phyloP scores from a whole-genome alignment of 225 moss, liverwort and hornwort species.

The Ulota crispa region DNA sequence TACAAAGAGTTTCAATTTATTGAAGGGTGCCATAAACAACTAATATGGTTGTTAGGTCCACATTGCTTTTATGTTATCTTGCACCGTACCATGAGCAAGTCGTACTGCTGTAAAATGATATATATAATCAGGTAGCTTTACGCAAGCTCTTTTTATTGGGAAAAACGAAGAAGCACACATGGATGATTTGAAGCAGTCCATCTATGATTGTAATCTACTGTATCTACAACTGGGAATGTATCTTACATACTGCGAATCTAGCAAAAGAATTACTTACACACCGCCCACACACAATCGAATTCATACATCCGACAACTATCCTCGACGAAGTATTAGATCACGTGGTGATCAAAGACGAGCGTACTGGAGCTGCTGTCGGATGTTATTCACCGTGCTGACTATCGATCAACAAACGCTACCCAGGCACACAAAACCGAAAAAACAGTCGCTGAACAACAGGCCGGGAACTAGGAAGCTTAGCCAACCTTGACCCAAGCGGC shows the following conservation, averaged over 20 bases:
- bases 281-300: background rate
- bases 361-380: background rate
- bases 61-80: no score
- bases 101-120: background rate
- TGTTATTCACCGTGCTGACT: background rate
- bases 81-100: no score
- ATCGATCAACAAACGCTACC: background rate
- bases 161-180: background rate
- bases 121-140: background rate
- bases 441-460: background rate
- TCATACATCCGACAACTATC: background rate
- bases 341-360: background rate
- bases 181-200: constrained; percentile 14
- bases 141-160: constrained; percentile 3
- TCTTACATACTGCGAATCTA: background rate
- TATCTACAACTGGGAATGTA: background rate
- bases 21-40: no score
- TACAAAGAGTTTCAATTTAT: no score
- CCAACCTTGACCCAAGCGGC: constrained; percentile 51
- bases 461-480: background rate
- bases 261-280: constrained; percentile 13
- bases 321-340: background rate
- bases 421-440: background rate
- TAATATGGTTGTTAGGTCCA: no score
- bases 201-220: background rate